phyloP scores from a whole-genome alignment of 768 basidiomycete genomes.

The Leucocoprinus birnbaumii region DNA sequence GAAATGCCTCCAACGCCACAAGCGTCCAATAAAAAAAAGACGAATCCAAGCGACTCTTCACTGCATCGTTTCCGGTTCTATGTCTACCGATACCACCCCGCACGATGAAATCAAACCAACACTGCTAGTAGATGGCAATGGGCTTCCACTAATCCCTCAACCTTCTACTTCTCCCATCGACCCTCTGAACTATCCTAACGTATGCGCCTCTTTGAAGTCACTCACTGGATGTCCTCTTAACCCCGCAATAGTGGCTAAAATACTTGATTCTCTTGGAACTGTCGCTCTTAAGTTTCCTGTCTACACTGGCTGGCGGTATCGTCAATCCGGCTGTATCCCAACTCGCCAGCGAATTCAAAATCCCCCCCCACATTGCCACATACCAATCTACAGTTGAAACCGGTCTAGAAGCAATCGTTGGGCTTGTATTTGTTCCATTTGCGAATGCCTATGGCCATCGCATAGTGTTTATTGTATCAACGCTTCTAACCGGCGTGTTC shows the following conservation, averaged over 20 bases:
- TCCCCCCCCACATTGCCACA: background rate
- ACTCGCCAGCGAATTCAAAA: background rate
- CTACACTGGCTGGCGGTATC: background rate
- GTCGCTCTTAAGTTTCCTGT: background rate
- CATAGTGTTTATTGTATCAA: conserved; percentile 25
- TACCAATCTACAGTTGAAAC: background rate
- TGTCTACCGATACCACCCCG: too few species aligned
- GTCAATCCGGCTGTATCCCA: background rate
- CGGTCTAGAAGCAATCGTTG: background rate
- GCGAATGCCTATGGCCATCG: conserved; percentile 7
- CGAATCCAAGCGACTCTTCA: too few species aligned
- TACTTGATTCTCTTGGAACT: background rate
- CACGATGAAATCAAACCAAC: too few species aligned
- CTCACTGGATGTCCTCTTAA: background rate
- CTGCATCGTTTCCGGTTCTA: too few species aligned
- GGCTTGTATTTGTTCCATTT: background rate
- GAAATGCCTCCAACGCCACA: too few species aligned
- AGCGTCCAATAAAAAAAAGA: too few species aligned
- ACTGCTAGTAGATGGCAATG: conserved; percentile 28
- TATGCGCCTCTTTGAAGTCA: background rate
- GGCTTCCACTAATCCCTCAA: conserved; percentile 41
- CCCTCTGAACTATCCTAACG: conserved; percentile 8
- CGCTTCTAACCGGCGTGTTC: conserved; percentile 28
- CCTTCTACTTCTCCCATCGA: conserved; percentile 29
- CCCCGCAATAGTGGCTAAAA: background rate